A percentile compares a stretch with the other conserved stretches of the same genome.
phyloP scores from a whole-genome alignment of 371 early-diverging fungal species.

The Thermomucor indicae-seudaticae region DNA sequence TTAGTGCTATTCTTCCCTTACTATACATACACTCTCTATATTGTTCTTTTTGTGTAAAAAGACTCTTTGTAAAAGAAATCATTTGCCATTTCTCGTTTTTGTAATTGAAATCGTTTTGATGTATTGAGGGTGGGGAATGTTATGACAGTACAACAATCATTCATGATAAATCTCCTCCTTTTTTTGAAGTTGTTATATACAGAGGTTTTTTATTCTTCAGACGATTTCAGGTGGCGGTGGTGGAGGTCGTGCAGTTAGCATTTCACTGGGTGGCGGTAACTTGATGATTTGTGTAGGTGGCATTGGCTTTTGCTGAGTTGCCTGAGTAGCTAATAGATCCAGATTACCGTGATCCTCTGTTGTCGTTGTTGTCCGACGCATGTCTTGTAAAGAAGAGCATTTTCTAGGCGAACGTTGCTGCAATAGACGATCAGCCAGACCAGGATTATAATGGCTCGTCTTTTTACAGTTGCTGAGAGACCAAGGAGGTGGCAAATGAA shows the following conservation, averaged over 20 bases:
- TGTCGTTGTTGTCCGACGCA: constrained; percentile 1
- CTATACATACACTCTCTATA: background rate
- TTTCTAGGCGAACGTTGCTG: constrained; percentile 4
- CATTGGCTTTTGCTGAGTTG: constrained; percentile 19
- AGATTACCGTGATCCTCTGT: constrained; percentile 19
- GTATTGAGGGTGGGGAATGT: too few species aligned
- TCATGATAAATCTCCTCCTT: too few species aligned
- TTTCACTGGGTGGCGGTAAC: constrained; percentile 13
- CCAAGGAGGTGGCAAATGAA: constrained; percentile 1
- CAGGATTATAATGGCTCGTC: too few species aligned
- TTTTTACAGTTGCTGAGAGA: too few species aligned
- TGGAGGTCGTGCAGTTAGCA: constrained; percentile 9
- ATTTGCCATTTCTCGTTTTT: background rate
- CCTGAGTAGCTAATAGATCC: constrained; percentile 38
- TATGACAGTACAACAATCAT: too few species aligned
- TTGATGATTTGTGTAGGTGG: constrained; percentile 6
- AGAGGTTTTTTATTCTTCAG: too few species aligned
- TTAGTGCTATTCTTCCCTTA: constrained; percentile 2
- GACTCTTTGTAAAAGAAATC: background rate
- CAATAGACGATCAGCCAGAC: background rate
- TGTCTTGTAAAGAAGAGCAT: constrained; percentile 5
- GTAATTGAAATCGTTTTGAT: background rate
- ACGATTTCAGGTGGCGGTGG: constrained; percentile 9
- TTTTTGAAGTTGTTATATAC: too few species aligned
- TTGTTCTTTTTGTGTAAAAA: background rate